These are phyloP conservation scores for Phoma sp. DNA, from an alignment of 2,329 filamentous ascomycete genomes.

Conservation along the genomic window DNA sequence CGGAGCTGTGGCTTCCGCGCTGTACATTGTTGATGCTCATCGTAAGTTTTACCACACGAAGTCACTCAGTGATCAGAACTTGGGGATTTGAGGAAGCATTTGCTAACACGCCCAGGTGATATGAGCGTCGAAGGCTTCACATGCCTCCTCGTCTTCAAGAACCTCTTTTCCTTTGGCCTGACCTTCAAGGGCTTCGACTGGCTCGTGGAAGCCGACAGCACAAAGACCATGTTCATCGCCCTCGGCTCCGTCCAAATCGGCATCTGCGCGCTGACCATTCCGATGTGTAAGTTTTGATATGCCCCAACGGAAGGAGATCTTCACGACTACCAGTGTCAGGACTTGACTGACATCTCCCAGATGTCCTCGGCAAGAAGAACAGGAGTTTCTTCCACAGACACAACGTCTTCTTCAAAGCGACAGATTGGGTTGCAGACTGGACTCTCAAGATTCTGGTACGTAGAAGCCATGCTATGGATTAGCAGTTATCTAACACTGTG, in stretches of 20 bases:
- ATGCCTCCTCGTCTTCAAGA: conserved; percentile 91
- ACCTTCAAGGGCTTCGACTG: conserved; percentile 87
- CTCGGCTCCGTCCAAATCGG: conserved; percentile 80
- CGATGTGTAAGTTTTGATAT: conserved; percentile 82
- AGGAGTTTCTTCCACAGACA: conserved; percentile 44
- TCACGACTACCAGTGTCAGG: neutral
- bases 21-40: conserved; percentile 94
- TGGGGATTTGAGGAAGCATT: neutral
- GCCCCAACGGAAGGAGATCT: no score
- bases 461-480: neutral
- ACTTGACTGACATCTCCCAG: conserved; percentile 8
- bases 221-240: conserved; percentile 72
- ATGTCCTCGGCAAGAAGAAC: conserved; percentile 48
- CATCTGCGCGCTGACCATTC: conserved; percentile 77
- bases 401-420: conserved; percentile 43
- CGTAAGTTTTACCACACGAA: conserved; percentile 59
- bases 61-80: no score
- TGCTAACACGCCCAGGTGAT: conserved; percentile 61
- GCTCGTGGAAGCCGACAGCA: conserved; percentile 68
- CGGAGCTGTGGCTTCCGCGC: conserved; percentile 81
- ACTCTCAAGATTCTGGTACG: neutral
- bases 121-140: conserved; percentile 89
- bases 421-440: conserved; percentile 41
- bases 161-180: conserved; percentile 86
- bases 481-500: conserved; percentile 5